A percentile compares a stretch with the other conserved stretches of the same genome.
Evolutionary conservation across 176 grass and related monocot genomes (phyloP).

Genomic region (Oropetium thomaeum): DNA sequence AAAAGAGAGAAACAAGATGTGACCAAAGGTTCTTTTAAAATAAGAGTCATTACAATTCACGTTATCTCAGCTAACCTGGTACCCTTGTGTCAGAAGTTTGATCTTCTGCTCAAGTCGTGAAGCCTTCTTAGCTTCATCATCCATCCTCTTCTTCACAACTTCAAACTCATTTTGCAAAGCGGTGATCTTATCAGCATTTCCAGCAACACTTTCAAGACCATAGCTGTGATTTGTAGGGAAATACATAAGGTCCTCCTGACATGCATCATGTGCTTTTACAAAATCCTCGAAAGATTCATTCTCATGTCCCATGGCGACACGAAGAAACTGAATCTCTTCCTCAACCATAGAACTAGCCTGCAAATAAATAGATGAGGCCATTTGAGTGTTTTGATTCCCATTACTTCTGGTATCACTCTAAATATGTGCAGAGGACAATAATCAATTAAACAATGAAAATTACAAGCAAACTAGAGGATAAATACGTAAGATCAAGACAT

Average conservation of each 20-base stretch:
- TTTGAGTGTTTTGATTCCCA: slow-evolving; percentile 10
- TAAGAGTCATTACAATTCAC: slow-evolving; percentile 2
- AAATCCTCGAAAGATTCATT: slow-evolving; percentile 85
- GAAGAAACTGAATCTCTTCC: slow-evolving; percentile 66
- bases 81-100: slow-evolving; percentile 87
- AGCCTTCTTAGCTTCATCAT: slow-evolving; percentile 90
- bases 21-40: background rate
- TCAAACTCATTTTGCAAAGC: slow-evolving; percentile 88
- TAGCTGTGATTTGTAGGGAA: slow-evolving; percentile 69
- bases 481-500: background rate
- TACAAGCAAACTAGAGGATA: background rate
- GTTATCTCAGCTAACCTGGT: slow-evolving; percentile 55
- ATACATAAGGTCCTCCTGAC: slow-evolving; percentile 93
- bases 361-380: background rate
- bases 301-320: slow-evolving; percentile 79
- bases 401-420: background rate
- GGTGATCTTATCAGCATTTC: slow-evolving; percentile 72
- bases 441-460: background rate
- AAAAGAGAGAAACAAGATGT: background rate
- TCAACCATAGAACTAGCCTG: slow-evolving; percentile 78
- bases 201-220: slow-evolving; percentile 79
- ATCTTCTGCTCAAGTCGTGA: slow-evolving; percentile 90
- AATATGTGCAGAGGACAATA: background rate
- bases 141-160: slow-evolving; percentile 82
- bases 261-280: slow-evolving; percentile 79